Percentiles rank a stretch among this genome's conserved stretches.
Evolutionary conservation across 1,139 yeast species (phyloP).

Genomic region (Suhomyces bribrorum): DNA sequence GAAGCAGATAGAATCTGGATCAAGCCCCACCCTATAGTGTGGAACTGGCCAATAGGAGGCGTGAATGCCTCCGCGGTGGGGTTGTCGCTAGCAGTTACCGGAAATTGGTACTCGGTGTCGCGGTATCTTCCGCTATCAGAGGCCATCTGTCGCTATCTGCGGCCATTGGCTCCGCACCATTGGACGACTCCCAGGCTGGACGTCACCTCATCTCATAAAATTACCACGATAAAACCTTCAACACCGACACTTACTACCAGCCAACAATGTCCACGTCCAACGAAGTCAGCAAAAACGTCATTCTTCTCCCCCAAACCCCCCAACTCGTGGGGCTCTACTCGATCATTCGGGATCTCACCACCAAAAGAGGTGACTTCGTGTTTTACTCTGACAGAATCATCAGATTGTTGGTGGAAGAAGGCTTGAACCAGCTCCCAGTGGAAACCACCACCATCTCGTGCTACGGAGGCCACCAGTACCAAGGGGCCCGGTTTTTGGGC

Average conservation of each 20-base stretch:
- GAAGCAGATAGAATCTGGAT: too few relatives aligned
- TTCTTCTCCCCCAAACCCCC: slow-evolving; percentile 80
- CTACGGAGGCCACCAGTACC: slow-evolving; percentile 70
- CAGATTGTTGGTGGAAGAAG: slow-evolving; percentile 89
- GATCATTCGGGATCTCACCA: slow-evolving; percentile 77
- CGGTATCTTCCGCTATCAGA: too few relatives aligned
- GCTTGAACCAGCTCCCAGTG: slow-evolving; percentile 89
- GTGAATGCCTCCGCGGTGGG: too few relatives aligned
- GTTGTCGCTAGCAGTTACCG: too few relatives aligned
- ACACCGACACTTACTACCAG: background rate
- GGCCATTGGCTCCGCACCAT: too few relatives aligned
- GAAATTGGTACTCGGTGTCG: too few relatives aligned
- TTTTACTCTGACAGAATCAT: slow-evolving; percentile 94
- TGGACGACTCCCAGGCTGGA: background rate
- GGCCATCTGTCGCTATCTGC: too few relatives aligned
- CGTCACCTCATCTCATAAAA: too few relatives aligned
- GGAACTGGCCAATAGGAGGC: too few relatives aligned
- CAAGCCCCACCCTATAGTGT: too few relatives aligned
- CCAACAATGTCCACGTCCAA: slow-evolving; percentile 24
- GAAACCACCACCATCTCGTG: slow-evolving; percentile 66
- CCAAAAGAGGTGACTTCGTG: slow-evolving; percentile 87
- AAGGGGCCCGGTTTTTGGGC: slow-evolving; percentile 84
- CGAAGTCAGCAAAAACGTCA: slow-evolving; percentile 52
- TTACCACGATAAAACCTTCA: too few relatives aligned
- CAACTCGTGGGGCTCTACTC: slow-evolving; percentile 86